A percentile compares a stretch with the other conserved stretches of the same genome.
Conservation (phyloP, 1,284 basidiomycete genomes). For the Cutaneotrichosporon arboriforme region DNA sequence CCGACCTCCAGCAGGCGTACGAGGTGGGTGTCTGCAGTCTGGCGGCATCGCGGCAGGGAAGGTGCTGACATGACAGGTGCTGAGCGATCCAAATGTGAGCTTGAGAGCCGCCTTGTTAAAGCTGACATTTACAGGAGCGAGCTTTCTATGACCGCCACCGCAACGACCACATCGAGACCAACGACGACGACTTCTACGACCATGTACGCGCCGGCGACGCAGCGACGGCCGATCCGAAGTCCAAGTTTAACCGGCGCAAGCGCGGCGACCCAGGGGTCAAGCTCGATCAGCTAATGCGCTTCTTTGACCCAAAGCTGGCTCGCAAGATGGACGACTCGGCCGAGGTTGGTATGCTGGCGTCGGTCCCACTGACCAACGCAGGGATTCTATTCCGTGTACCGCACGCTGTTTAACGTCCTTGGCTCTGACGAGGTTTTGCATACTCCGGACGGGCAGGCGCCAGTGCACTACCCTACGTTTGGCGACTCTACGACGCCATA, state of each 20-base stretch:
- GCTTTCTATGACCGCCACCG: conserved; percentile 98
- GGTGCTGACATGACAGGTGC: conserved; percentile 53
- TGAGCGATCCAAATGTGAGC: conserved; percentile 84
- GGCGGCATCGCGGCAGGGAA: background rate
- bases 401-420: conserved; percentile 79
- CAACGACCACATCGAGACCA: conserved; percentile 73
- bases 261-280: conserved; percentile 73
- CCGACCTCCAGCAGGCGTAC: conserved; percentile 86
- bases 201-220: conserved; percentile 66
- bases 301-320: conserved; percentile 76
- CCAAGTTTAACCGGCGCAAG: conserved; percentile 56
- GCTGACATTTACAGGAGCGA: conserved; percentile 63
- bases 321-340: conserved; percentile 63
- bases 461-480: conserved; percentile 68
- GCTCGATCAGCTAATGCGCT: conserved; percentile 72
- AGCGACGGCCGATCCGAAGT: conserved; percentile 42
- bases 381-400: conserved; percentile 88
- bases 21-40: no score
- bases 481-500: conserved; percentile 70
- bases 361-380: conserved; percentile 40
- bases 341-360: conserved; percentile 53
- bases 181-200: conserved; percentile 77
- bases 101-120: background rate
- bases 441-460: conserved; percentile 49
- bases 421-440: conserved; percentile 72